These are phyloP conservation scores for Tetrahymena borealis DNA, from an alignment of 73 alveolate species.

Conservation along the genomic window DNA sequence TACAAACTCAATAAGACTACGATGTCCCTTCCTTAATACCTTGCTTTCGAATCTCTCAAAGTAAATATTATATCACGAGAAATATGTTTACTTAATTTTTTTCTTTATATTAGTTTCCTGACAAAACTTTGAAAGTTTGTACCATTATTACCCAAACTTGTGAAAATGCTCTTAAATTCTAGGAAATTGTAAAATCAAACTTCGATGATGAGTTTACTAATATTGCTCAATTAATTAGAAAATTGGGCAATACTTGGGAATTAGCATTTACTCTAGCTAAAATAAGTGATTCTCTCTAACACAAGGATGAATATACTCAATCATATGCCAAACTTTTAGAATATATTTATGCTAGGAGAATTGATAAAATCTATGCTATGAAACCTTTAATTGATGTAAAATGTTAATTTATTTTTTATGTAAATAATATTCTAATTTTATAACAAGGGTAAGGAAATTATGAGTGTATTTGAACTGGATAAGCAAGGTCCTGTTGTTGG, in stretches of 20 bases:
- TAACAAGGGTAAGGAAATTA: not conserved
- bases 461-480: not conserved
- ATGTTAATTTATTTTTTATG: not conserved
- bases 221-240: conserved; percentile 1
- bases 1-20: not conserved
- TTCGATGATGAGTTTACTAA: not conserved
- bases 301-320: not conserved
- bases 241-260: conserved; percentile 21
- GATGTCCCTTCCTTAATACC: not conserved
- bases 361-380: not conserved
- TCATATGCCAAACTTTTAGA: not conserved
- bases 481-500: not conserved
- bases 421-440: not conserved
- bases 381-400: conserved; percentile 32
- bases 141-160: not conserved
- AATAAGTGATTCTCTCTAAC: not conserved
- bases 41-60: conserved; percentile 6
- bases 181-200: not conserved
- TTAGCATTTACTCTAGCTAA: conserved; percentile 1
- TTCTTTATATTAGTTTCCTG: not conserved
- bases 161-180: not conserved
- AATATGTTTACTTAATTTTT: not conserved
- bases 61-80: not conserved
- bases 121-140: not conserved
- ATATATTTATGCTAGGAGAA: not conserved